Conservation (phyloP, 202 grass and related monocot genomes). For the Zoysia matrella region DNA sequence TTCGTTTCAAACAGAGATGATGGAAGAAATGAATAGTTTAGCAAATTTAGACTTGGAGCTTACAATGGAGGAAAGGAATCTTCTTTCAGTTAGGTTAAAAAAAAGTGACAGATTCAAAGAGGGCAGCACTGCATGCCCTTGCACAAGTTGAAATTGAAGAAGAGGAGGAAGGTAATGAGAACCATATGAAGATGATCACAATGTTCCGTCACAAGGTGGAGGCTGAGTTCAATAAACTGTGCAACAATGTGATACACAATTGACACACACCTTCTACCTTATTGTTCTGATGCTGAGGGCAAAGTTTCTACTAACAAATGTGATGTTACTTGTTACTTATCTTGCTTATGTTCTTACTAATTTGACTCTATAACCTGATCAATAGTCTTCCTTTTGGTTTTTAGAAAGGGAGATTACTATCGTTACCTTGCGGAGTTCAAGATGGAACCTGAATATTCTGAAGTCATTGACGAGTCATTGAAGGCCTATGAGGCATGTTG, state of each 20-base stretch:
- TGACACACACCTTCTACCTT: slow-evolving; percentile 66
- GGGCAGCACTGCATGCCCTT: slow-evolving; percentile 58
- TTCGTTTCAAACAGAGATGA: slow-evolving; percentile 54
- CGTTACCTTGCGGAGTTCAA: slow-evolving; percentile 76
- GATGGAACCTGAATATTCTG: slow-evolving; percentile 51
- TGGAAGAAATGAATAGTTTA: slow-evolving; percentile 67
- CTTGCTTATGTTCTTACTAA: too few species aligned
- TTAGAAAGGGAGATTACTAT: slow-evolving; percentile 82
- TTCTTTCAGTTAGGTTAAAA: slow-evolving; percentile 72
- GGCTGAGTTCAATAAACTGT: slow-evolving; percentile 59
- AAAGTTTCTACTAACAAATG: slow-evolving; percentile 84
- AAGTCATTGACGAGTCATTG: slow-evolving; percentile 55
- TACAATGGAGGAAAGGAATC: slow-evolving; percentile 67
- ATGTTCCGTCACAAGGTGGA: slow-evolving; percentile 61
- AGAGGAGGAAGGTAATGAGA: slow-evolving; percentile 61
- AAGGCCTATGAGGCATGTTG: slow-evolving; percentile 61
- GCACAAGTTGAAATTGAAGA: slow-evolving; percentile 62
- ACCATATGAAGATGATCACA: slow-evolving; percentile 42
- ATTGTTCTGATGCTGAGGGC: slow-evolving; percentile 50
- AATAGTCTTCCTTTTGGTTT: slow-evolving; percentile 14
- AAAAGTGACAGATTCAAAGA: slow-evolving; percentile 58
- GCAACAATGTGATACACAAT: slow-evolving; percentile 61
- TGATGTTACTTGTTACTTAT: slow-evolving; percentile 8
- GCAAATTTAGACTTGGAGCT: slow-evolving; percentile 57
- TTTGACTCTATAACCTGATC: slow-evolving; percentile 23